Evolutionary conservation across 805 yeast genomes (phyloP), one percentile per base, ranked within the genome.

Genomic region (Wickerhamomyces ciferrii): DNA sequence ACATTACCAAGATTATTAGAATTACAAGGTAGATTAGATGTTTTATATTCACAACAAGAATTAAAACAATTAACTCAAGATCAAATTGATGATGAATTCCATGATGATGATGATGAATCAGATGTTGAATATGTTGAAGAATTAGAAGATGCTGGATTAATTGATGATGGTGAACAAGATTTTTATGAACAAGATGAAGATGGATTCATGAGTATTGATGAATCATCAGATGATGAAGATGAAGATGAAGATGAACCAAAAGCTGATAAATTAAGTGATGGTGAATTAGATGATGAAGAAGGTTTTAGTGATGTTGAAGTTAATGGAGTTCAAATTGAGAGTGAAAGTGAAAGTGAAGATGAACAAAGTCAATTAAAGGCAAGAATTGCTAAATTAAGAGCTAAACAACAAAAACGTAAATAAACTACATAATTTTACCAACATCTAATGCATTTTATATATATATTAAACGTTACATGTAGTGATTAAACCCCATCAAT

Each of bases 11-110:
- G 84, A 51, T 72, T 94, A 47, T 67, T 89, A 44, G 82, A 92
- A 2, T 69, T 94, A 41, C 95, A 89, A 60, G 96, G 97, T 10
- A 79, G 92, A 49, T 69, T 94, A 39, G 84, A 84, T 52, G 72
- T 87, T 52, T 69, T 89, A 43, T 74, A 77, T 62, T 68, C 84
- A 24, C 90, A 87, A 67, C 72, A 85, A 39, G 76, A 76, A 55
- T 64, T 86, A 54, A 71, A 76, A 54, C 78, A 74, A 50, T 73
- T 72, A 48, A 71, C 69, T 47, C 76, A 62, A 49, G 49, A 49
- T 19, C 49, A 53, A 11, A 50, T 35, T n/a, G 60, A 56, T n/a
- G 58, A 62, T 17, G 79, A 75, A 53, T 51, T 69, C 53, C 53
- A 63, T 61, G 53, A 62, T 15, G 67, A 63, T 15, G 67, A 63